Base-by-base conservation (phyloP, 2,329 filamentous ascomycete species). In the Epichloe baconii region DNA sequence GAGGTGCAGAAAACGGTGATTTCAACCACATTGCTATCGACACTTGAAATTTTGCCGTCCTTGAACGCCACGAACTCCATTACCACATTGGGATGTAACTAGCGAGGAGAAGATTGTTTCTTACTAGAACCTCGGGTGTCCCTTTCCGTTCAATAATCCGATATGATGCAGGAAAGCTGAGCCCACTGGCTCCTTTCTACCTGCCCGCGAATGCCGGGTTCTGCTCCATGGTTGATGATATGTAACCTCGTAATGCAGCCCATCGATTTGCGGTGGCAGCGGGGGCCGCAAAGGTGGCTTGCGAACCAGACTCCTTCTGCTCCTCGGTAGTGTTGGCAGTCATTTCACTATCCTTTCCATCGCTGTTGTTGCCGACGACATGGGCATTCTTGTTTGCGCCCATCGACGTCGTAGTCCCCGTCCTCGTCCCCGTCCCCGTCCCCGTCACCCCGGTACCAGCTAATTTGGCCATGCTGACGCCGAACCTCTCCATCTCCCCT, bases 201-300 rank as follows among this genome's bases (percentile, higher is more conserved):
- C 66, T 63, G 19, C 52, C 57, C 19, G 54, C 52, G 59, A 95
- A 95, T 3, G 85, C 86, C 14, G 85, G 80, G 59, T 91, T 91
- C 67, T 88, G 85, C 69, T 95, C 88, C 82, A 95, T 88, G 1
- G 88, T 96, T 42, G 83, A 77, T 2, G 86, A 84, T 48, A 96
- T 94, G 63, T 91, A 94, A 10, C 75, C 82, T 59, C 90, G 80
- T 66, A 97, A 65, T 15, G 88, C 88, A 34, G 85, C 85, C 85
- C 88, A 96, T 51, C 86, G 73, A 60, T 75, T 80, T 10, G 77
- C 70, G 15, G 76, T 80, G 11, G 69, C 64, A 7, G 66, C 59
- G 5, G 58, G 53, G 36, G 54, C 52, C 10, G 56, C 38, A 21
- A 26, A 46, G 15, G n/a, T 21, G 23, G 37, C 4, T 35, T 42